Evolutionary conservation across 2,329 filamentous ascomycete species (phyloP).

Genomic region (Talaromyces atroroseus): DNA sequence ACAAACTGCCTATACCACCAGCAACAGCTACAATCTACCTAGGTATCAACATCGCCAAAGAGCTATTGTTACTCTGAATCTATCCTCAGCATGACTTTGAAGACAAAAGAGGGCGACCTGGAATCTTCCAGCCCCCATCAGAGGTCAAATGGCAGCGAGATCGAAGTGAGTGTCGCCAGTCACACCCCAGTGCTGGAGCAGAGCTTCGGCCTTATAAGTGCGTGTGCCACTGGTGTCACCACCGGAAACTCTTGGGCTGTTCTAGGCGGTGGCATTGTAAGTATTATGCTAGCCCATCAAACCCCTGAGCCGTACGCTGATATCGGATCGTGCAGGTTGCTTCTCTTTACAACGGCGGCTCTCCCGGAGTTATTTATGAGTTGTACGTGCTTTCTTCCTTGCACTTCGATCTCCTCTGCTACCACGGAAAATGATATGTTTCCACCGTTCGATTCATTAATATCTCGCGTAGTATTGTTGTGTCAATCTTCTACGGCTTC

Average conservation of each 20-base stretch:
- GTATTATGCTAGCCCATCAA: background rate
- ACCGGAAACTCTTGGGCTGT: slow-evolving; percentile 30
- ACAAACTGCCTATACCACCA: too few species aligned
- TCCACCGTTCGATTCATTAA: too few species aligned
- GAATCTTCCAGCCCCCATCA: too few species aligned
- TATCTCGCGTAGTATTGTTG: slow-evolving; percentile 28
- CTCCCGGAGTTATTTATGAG: slow-evolving; percentile 44
- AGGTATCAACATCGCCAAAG: too few species aligned
- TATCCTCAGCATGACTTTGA: too few species aligned
- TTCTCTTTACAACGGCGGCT: slow-evolving; percentile 44
- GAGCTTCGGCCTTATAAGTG: slow-evolving; percentile 49
- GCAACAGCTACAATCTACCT: too few species aligned
- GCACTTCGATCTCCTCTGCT: background rate
- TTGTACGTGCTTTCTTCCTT: slow-evolving; percentile 21
- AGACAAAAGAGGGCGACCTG: too few species aligned
- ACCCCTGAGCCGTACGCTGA: background rate
- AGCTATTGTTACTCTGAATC: too few species aligned
- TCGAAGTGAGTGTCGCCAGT: slow-evolving; percentile 24
- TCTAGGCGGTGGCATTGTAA: slow-evolving; percentile 39
- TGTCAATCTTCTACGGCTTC: slow-evolving; percentile 44
- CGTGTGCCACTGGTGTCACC: slow-evolving; percentile 50
- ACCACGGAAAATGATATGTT: too few species aligned
- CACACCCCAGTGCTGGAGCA: slow-evolving; percentile 52
- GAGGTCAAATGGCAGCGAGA: too few species aligned
- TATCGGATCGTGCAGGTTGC: slow-evolving; percentile 19